Percentiles rank a stretch among this genome's conserved stretches.
These are phyloP conservation scores for Tylopilus sp. DNA, from an alignment of 1,284 basidiomycete species.

Conservation along the genomic window DNA sequence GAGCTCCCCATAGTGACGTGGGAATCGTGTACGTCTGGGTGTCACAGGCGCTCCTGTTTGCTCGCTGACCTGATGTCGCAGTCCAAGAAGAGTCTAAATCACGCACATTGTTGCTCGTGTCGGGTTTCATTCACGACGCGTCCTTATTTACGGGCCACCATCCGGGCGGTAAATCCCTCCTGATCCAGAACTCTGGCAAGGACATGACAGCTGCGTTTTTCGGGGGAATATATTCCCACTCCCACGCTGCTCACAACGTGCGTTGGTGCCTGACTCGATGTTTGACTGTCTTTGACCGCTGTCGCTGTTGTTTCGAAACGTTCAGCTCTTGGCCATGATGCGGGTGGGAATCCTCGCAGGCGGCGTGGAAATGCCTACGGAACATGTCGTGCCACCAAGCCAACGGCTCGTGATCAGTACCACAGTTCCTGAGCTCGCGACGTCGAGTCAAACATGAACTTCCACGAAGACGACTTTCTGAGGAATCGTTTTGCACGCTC, in stretches of 20 bases:
- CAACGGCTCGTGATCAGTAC: conserved; percentile 34
- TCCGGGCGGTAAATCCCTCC: conserved; percentile 70
- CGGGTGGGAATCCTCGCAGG: conserved; percentile 75
- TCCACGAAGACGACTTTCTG: not conserved
- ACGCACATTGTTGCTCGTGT: conserved; percentile 66
- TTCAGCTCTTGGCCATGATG: conserved; percentile 75
- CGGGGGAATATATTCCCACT: conserved; percentile 80
- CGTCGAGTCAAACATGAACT: not conserved
- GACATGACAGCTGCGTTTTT: conserved; percentile 84
- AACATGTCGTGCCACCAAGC: conserved; percentile 36
- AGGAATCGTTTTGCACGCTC: not conserved
- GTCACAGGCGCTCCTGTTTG: not conserved
- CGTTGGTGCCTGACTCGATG: conserved; percentile 24
- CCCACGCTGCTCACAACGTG: conserved; percentile 81
- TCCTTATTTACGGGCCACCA: conserved; percentile 75
- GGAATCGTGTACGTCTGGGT: conserved; percentile 63
- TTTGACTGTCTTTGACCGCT: not conserved
- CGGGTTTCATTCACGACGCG: conserved; percentile 86
- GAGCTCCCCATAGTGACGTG: conserved; percentile 77
- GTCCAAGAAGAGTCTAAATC: conserved; percentile 67
- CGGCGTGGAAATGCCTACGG: conserved; percentile 54
- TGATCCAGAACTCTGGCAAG: conserved; percentile 66
- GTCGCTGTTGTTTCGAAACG: not conserved
- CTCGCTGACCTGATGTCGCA: conserved; percentile 27
- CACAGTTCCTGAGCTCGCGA: conserved; percentile 3